phyloP scores from a whole-genome alignment of 2,329 filamentous ascomycete species.

The Fusarium kyushuense region DNA sequence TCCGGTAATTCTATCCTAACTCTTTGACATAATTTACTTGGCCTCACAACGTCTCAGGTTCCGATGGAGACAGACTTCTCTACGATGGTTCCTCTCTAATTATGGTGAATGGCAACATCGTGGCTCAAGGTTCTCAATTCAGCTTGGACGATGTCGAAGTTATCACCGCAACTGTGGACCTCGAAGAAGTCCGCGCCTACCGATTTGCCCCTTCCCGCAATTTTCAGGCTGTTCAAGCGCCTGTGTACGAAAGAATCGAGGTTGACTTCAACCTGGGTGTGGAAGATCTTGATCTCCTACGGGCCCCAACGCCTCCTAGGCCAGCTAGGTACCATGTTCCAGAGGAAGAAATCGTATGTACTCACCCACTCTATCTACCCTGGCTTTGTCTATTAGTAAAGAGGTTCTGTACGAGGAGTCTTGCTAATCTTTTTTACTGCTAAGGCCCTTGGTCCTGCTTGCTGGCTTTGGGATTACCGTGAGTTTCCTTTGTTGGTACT shows the following conservation, averaged over 20 bases:
- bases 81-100: constrained; percentile 70
- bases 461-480: constrained; percentile 38
- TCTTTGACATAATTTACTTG: accelerated
- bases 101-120: constrained; percentile 70
- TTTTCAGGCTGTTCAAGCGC: constrained; percentile 63
- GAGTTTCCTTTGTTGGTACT: neutral
- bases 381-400: neutral
- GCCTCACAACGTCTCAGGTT: constrained; percentile 13
- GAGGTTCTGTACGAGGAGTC: neutral
- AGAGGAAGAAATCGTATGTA: constrained; percentile 42
- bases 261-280: constrained; percentile 49
- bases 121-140: constrained; percentile 74
- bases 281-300: constrained; percentile 47
- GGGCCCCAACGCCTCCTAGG: constrained; percentile 48
- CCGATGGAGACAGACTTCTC: constrained; percentile 71
- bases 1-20: constrained; percentile 31
- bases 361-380: accelerated
- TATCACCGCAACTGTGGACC: constrained; percentile 72
- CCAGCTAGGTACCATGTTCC: constrained; percentile 37
- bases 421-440: neutral
- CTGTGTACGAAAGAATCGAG: constrained; percentile 40
- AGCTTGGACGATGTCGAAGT: constrained; percentile 71
- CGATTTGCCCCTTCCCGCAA: constrained; percentile 67
- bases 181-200: constrained; percentile 76
- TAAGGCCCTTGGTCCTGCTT: constrained; percentile 31